A percentile compares a stretch with the other conserved stretches of the same genome.
Conservation (phyloP, 345 rosid species). For the Hypericum perforatum region DNA sequence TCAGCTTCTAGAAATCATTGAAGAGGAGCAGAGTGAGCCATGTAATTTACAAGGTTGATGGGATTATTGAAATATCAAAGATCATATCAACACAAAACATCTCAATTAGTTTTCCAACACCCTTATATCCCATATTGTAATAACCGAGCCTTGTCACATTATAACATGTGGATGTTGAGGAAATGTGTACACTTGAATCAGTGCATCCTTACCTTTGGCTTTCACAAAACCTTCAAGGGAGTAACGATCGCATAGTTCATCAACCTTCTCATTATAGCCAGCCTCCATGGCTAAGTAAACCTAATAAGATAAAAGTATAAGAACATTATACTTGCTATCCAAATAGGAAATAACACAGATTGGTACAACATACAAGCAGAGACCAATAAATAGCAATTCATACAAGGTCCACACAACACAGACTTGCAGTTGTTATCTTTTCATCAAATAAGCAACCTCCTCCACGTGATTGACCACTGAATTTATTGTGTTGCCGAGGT, state of each 20-base stretch:
- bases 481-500: no score
- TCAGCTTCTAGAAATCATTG: conserved; percentile 43
- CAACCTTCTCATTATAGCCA: conserved; percentile 87
- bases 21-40: neutral
- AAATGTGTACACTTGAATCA: neutral
- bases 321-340: neutral
- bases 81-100: neutral
- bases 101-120: no score
- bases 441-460: no score
- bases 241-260: conserved; percentile 69
- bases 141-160: neutral
- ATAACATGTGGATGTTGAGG: neutral
- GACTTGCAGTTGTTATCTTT: no score
- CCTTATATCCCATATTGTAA: no score
- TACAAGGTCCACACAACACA: no score
- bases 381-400: no score
- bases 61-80: neutral
- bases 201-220: conserved; percentile 25
- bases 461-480: no score
- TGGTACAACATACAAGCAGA: no score
- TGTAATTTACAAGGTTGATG: neutral
- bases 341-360: no score
- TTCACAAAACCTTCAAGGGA: conserved; percentile 67
- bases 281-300: conserved; percentile 98
- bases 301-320: conserved; percentile 24